Evolutionary conservation across 805 yeast genomes (phyloP), one percentile per base, ranked within the genome.

Genomic region (Spathaspora sp.): DNA sequence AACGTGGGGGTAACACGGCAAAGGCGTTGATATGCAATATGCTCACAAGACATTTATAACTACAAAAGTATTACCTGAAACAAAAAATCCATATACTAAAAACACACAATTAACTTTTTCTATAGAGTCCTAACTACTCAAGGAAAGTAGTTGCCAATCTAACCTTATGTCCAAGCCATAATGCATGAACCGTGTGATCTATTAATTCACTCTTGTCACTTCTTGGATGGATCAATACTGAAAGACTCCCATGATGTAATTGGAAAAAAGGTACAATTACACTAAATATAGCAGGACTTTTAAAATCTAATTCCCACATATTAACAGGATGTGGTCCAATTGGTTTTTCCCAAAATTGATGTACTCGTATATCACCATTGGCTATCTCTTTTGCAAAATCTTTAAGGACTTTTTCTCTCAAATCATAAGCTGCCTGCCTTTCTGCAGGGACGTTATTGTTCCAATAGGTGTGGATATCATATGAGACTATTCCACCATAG

Each of bases 271-370:
- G 79, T 26, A 82, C 72, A 16, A 81, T 53, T 32, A 67, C 68
- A 1, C 69, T 62, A 55, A 80, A 80, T 7, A 75, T 57, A 29
- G 69, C 78, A 0, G 83, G 78, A 8, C 66, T 73, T 31, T 69
- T 65, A 52, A 79, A 77, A 62, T 82, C 86, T 26, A 76, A 57
- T 58, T 82, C 86, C 70, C 80, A 82, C 86, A 82, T 82, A 39
- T 71, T 75, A 29, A 76, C 65, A 0, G 85, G 83, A 55, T 82
- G 86, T 1, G 87, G 86, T 0, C 87, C 87, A 28, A 82, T 60
- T 23, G 82, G 77, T 43, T 64, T 62, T 39, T 75, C 76, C 73
- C 78, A 77, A 29, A 77, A 65, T 52, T 72, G 72, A 62, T 72
- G 70, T 3, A 79, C 70, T 50, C 80, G 58, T 10, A 78, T 65